Percentiles rank a stretch among this genome's conserved stretches.
These are phyloP conservation scores for Thelonectria olida DNA, from an alignment of 2,329 filamentous ascomycete genomes.

Conservation along the genomic window DNA sequence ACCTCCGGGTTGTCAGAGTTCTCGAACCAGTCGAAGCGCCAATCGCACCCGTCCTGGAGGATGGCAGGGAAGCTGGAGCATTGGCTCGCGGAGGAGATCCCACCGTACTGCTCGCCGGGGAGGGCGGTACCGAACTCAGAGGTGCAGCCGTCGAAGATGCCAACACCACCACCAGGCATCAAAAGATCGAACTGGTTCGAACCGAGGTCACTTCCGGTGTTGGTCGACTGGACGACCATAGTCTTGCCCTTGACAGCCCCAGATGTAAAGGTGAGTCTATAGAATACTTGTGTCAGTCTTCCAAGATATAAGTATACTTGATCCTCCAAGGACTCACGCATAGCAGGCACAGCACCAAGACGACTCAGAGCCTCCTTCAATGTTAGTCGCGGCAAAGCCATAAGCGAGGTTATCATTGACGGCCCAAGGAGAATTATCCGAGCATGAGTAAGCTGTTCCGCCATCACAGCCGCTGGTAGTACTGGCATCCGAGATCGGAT, in stretches of 20 bases:
- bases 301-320: neutral
- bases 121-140: slow-evolving; percentile 54
- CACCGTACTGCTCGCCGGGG: slow-evolving; percentile 67
- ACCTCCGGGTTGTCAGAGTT: slow-evolving; percentile 67
- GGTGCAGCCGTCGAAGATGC: slow-evolving; percentile 62
- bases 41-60: slow-evolving; percentile 67
- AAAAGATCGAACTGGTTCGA: slow-evolving; percentile 68
- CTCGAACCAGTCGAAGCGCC: slow-evolving; percentile 72
- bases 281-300: slow-evolving; percentile 10
- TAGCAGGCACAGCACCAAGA: slow-evolving; percentile 76
- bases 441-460: slow-evolving; percentile 68
- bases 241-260: slow-evolving; percentile 65
- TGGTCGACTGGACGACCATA: slow-evolving; percentile 72
- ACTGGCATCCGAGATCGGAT: slow-evolving; percentile 59
- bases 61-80: slow-evolving; percentile 63
- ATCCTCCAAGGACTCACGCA: slow-evolving; percentile 45
- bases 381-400: slow-evolving; percentile 70
- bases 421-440: slow-evolving; percentile 69
- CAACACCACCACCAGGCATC: slow-evolving; percentile 65
- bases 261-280: slow-evolving; percentile 58
- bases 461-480: slow-evolving; percentile 64
- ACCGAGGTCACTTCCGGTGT: slow-evolving; percentile 67
- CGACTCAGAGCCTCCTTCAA: slow-evolving; percentile 63
- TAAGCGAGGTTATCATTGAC: slow-evolving; percentile 67
- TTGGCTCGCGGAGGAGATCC: slow-evolving; percentile 58